A percentile compares a stretch with the other conserved stretches of the same genome.
Conservation (phyloP, 495 filamentous ascomycete species). For the Penicillium simplicissimum region DNA sequence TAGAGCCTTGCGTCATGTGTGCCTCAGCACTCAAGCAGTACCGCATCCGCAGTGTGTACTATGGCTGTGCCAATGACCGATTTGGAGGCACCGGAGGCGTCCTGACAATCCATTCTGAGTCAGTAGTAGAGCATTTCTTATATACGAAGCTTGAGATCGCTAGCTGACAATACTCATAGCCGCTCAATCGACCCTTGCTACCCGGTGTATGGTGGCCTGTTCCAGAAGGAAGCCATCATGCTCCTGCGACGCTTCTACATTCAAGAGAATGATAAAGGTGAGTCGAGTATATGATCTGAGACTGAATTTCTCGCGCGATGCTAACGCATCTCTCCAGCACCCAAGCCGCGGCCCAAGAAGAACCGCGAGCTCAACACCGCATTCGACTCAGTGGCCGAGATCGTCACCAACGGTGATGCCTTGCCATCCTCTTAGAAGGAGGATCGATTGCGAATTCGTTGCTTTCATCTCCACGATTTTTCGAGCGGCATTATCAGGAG, state of each 20-base stretch:
- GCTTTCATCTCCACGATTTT: not conserved
- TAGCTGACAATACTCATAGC: constrained; percentile 33
- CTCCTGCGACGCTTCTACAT: constrained; percentile 91
- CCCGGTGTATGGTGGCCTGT: constrained; percentile 77
- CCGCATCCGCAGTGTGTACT: constrained; percentile 80
- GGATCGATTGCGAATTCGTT: not conserved
- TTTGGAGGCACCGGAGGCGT: constrained; percentile 96
- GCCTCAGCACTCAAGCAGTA: constrained; percentile 88
- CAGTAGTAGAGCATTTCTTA: constrained; percentile 10
- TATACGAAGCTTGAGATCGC: not conserved
- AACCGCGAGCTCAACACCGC: constrained; percentile 51
- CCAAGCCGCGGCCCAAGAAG: constrained; percentile 60
- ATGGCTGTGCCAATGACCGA: constrained; percentile 91
- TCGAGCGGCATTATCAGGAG: not conserved
- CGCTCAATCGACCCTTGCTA: constrained; percentile 67
- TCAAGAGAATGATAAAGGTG: constrained; percentile 90
- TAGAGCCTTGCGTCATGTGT: constrained; percentile 98
- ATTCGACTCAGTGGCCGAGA: constrained; percentile 26
- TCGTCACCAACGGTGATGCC: not conserved
- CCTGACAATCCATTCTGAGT: constrained; percentile 80
- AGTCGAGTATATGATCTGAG: not conserved
- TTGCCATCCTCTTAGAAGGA: not conserved
- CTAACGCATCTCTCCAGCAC: constrained; percentile 44
- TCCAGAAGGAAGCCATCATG: constrained; percentile 86
- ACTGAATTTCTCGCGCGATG: not conserved